These are phyloP conservation scores for Salix udensis DNA, from an alignment of 345 rosid genomes.

Conservation along the genomic window DNA sequence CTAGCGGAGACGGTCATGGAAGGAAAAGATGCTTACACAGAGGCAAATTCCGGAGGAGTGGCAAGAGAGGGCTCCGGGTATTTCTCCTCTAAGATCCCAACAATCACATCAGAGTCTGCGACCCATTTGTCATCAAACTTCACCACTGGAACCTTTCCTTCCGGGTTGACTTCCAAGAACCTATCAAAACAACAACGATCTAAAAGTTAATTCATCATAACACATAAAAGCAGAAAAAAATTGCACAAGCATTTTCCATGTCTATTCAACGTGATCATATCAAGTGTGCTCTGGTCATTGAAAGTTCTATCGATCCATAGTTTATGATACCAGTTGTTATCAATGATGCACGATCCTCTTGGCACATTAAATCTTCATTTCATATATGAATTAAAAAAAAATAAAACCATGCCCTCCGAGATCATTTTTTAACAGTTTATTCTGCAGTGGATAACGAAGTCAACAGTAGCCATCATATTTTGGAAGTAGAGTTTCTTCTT, in stretches of 20 bases:
- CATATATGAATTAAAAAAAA: not conserved
- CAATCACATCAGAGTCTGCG: conserved; percentile 80
- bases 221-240: not conserved
- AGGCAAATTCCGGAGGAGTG: conserved; percentile 58
- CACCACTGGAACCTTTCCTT: conserved; percentile 75
- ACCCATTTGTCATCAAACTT: conserved; percentile 83
- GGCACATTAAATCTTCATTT: not conserved
- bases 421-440: not conserved
- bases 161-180: conserved; percentile 76
- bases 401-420: not conserved
- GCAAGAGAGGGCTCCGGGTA: conserved; percentile 69
- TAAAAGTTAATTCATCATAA: not conserved
- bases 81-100: conserved; percentile 72
- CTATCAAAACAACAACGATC: conserved; percentile 23
- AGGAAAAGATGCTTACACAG: conserved; percentile 44
- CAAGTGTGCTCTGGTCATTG: not conserved
- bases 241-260: not conserved
- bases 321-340: not conserved
- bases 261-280: not conserved
- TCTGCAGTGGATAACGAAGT: not conserved
- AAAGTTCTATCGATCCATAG: not conserved
- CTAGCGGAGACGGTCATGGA: not conserved
- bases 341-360: not conserved
- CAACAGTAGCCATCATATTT: not conserved
- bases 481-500: not conserved